Conservation (phyloP, 495 filamentous ascomycete species). For the Corynascus novoguineensis region DNA sequence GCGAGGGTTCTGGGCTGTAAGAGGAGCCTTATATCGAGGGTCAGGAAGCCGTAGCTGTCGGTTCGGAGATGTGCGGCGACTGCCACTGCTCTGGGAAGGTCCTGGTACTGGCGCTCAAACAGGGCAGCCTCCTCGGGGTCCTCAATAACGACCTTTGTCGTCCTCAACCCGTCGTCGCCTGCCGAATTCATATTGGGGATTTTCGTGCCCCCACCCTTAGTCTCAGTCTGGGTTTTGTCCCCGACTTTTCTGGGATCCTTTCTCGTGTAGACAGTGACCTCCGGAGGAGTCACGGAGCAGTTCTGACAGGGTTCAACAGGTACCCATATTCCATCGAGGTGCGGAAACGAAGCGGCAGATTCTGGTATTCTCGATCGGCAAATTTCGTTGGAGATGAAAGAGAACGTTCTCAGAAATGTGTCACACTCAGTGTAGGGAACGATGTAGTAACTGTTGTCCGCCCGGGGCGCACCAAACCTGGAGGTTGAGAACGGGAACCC, state of each 20-base stretch:
- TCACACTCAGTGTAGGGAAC: constrained; percentile 12
- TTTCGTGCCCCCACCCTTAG: too few relatives aligned
- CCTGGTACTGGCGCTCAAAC: constrained; percentile 12
- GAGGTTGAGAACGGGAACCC: constrained; percentile 2
- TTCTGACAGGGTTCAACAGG: not conserved
- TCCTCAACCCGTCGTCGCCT: not conserved
- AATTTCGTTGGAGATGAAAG: constrained; percentile 7
- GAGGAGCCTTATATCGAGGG: constrained; percentile 3
- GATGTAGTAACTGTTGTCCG: not conserved
- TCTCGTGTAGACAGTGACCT: constrained; percentile 3
- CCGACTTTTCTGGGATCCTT: too few relatives aligned
- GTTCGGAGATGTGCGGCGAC: not conserved
- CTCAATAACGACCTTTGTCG: constrained; percentile 7
- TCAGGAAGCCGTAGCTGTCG: not conserved
- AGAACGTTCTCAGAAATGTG: constrained; percentile 14
- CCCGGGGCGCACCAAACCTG: not conserved
- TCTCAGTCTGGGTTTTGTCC: too few relatives aligned
- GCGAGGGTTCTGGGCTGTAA: constrained; percentile 12
- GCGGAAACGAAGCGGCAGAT: not conserved
- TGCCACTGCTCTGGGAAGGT: constrained; percentile 13
- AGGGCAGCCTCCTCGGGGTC: constrained; percentile 12
- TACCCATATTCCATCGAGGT: constrained; percentile 13
- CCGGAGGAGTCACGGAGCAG: constrained; percentile 12
- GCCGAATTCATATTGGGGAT: not conserved
- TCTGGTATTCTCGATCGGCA: not conserved